Evolutionary conservation across 805 yeast species (phyloP).

Genomic region (Metschnikowia noctiluminum): DNA sequence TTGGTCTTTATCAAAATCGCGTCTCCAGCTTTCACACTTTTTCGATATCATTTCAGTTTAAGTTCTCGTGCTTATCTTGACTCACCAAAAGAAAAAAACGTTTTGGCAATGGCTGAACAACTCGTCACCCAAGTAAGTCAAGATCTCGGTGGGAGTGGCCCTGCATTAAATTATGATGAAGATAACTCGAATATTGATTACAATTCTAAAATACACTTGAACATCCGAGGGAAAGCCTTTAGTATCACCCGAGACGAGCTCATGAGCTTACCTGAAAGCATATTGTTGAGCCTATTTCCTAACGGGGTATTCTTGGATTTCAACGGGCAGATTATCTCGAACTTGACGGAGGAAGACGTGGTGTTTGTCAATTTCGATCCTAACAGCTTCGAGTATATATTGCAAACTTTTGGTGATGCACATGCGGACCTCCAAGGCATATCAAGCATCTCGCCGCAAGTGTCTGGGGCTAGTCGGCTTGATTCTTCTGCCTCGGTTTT

Average conservation of each 20-base stretch:
- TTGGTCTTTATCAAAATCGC: too few relatives aligned
- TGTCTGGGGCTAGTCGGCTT: constrained; percentile 18
- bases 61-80: too few relatives aligned
- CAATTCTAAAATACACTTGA: constrained; percentile 68
- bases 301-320: constrained; percentile 83
- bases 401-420: constrained; percentile 67
- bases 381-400: constrained; percentile 77
- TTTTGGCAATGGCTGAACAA: constrained; percentile 35
- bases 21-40: too few relatives aligned
- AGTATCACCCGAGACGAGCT: constrained; percentile 83
- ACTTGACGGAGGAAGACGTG: constrained; percentile 73
- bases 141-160: constrained; percentile 23
- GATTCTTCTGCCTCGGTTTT: constrained; percentile 57
- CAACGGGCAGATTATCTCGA: constrained; percentile 72
- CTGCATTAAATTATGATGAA: constrained; percentile 22
- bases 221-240: constrained; percentile 71
- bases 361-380: constrained; percentile 87
- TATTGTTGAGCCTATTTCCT: constrained; percentile 82
- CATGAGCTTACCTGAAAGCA: constrained; percentile 87
- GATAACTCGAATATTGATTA: constrained; percentile 42
- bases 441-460: constrained; percentile 32
- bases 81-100: background rate
- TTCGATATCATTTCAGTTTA: too few relatives aligned
- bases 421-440: constrained; percentile 48
- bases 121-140: constrained; percentile 74